Base-by-base conservation (phyloP, 1,284 basidiomycete species). In the Ceratobasidium sp. region DNA sequence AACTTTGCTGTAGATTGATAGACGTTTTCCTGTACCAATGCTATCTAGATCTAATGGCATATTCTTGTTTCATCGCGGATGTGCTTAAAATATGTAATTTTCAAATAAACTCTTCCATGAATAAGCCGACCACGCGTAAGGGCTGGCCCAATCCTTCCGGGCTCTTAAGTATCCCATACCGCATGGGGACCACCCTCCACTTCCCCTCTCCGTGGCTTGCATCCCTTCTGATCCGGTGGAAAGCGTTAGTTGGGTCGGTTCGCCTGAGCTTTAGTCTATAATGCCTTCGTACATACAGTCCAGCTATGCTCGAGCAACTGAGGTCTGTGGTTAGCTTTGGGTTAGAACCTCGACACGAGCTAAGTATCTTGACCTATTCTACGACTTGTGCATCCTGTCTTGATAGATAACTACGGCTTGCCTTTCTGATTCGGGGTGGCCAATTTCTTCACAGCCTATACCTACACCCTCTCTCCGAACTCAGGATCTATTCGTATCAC, bases 1-100 rank as follows among this genome's bases (percentile, higher is more conserved):
- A n/a, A 44, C 28, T 64, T 17, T 26, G 38, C n/a, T 64, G 38
- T 64, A 64, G 40, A 64, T 64, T 9, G 61, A 10, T 65, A 65
- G 64, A 65, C n/a, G 23, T 23, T 33, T 65, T 65, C 26, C 13
- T 48, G 64, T 28, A 48, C 15, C n/a, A 40, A 28, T 65, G 26
- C 28, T 65, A 65, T 40, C 15, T 65, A 15, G n/a, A 15, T 33
- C 40, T 42, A 62, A 38, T 42, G 59, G 38, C 59, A 38, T 42
- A 38, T 62, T 42, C 26, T 17, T 42, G 59, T 38, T 62, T 20
- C 59, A 42, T 62, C 38, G n/a, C 20, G 40, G n/a, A 44, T 23
- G 33, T 33, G 33, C 33, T 33, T 33, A 23, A 26, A 56, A 56
- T 26, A 6, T 56, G 7, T 20, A 26, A 23, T 56, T 56, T 56